A percentile compares a stretch with the other conserved stretches of the same genome.
Evolutionary conservation across 768 basidiomycete genomes (phyloP).

Genomic region (Filobasidium wieringae): DNA sequence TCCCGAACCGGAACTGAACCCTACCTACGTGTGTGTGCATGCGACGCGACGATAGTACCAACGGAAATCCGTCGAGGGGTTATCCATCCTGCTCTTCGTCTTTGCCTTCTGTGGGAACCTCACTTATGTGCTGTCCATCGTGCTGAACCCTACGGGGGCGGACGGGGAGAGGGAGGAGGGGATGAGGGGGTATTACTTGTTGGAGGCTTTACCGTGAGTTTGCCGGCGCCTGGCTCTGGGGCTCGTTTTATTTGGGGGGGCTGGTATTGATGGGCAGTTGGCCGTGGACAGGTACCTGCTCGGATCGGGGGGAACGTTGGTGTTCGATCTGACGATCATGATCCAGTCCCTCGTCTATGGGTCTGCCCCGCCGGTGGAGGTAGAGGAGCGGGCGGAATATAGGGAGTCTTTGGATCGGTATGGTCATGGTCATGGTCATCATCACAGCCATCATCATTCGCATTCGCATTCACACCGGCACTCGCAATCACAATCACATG

Average conservation of each 20-base stretch:
- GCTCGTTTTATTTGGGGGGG: neutral
- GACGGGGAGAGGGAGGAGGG: conserved; percentile 49
- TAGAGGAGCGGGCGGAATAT: neutral
- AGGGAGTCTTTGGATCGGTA: neutral
- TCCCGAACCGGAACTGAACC: too few relatives aligned
- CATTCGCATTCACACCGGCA: conserved; percentile 7
- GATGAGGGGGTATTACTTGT: conserved; percentile 54
- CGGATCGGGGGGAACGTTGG: conserved; percentile 81
- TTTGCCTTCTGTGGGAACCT: conserved; percentile 88
- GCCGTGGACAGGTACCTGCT: conserved; percentile 52
- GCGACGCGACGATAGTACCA: conserved; percentile 50
- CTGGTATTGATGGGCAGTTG: neutral
- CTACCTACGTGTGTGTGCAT: neutral
- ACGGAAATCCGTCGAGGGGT: conserved; percentile 86
- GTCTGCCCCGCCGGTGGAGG: conserved; percentile 24
- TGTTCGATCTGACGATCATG: conserved; percentile 88
- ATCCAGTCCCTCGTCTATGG: conserved; percentile 68
- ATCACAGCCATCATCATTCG: neutral
- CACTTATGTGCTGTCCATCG: conserved; percentile 81
- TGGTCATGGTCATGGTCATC: neutral
- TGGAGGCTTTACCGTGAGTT: conserved; percentile 74
- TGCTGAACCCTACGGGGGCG: conserved; percentile 52
- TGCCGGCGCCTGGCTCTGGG: neutral
- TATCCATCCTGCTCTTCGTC: conserved; percentile 85
- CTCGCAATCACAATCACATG: conserved; percentile 1